These are phyloP conservation scores for Canna indica DNA, from an alignment of 176 grass and related monocot genomes.

Conservation along the genomic window DNA sequence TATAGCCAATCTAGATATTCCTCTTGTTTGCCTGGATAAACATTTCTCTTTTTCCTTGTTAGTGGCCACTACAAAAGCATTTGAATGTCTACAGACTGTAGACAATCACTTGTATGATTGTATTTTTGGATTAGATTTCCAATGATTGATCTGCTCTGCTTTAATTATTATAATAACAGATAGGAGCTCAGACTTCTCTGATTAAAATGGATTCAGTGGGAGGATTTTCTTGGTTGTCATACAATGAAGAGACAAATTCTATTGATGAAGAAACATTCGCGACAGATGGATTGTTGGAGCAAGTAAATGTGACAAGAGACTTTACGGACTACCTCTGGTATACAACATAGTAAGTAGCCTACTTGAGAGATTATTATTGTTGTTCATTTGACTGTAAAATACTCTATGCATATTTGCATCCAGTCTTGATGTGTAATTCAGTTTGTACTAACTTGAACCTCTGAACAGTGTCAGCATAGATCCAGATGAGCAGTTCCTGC, in stretches of 20 bases:
- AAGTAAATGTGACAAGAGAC: slow-evolving; percentile 94
- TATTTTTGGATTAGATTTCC: background rate
- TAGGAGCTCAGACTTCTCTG: slow-evolving; percentile 70
- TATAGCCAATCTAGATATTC: background rate
- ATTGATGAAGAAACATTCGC: slow-evolving; percentile 49
- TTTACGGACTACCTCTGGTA: slow-evolving; percentile 95
- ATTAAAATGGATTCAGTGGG: slow-evolving; percentile 85
- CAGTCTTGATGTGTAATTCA: slow-evolving; percentile 9
- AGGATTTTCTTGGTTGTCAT: slow-evolving; percentile 71
- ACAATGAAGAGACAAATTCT: slow-evolving; percentile 70
- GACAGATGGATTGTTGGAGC: slow-evolving; percentile 73
- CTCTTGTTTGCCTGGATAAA: background rate
- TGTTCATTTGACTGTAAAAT: background rate
- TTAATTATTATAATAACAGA: slow-evolving; percentile 35
- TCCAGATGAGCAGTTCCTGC: slow-evolving; percentile 60
- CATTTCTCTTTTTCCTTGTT: background rate
- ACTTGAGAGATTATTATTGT: slow-evolving; percentile 1
- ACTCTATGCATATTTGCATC: background rate
- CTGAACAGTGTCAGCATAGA: slow-evolving; percentile 53
- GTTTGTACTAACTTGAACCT: slow-evolving; percentile 8
- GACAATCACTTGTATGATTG: too few relatives aligned
- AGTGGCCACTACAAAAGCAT: background rate
- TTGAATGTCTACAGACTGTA: background rate
- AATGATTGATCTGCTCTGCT: background rate
- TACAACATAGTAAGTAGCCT: slow-evolving; percentile 67